These are phyloP conservation scores for Pyrus hybrid DNA, from an alignment of 331 rosid genomes.

Conservation along the genomic window DNA sequence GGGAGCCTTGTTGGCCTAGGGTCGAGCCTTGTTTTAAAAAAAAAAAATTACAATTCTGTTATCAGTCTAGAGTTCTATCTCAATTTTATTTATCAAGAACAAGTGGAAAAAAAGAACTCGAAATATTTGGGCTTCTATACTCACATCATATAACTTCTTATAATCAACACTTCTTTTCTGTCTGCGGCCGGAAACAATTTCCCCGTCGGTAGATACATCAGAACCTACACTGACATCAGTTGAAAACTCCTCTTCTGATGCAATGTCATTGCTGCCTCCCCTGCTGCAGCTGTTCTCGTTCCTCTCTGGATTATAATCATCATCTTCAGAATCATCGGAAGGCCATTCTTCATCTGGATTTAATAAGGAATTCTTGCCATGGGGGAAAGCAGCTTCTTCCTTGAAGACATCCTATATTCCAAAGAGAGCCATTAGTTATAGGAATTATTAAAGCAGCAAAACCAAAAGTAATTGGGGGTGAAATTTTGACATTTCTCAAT, in stretches of 20 bases:
- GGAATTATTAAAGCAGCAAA: background rate
- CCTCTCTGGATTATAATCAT: constrained; percentile 77
- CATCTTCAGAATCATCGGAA: constrained; percentile 89
- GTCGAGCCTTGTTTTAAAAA: too few species aligned
- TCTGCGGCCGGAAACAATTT: constrained; percentile 55
- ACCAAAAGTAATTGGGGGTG: background rate
- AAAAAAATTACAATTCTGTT: too few species aligned
- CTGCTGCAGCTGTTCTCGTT: constrained; percentile 38
- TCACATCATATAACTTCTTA: constrained; percentile 67
- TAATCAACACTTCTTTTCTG: constrained; percentile 81
- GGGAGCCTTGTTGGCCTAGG: too few species aligned
- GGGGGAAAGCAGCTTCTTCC: constrained; percentile 79
- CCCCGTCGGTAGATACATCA: constrained; percentile 54
- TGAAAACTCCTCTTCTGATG: constrained; percentile 28
- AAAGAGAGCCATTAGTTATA: constrained; percentile 3
- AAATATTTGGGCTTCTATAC: constrained; percentile 22
- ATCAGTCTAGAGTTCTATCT: too few species aligned
- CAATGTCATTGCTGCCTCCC: constrained; percentile 41
- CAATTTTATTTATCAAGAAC: background rate
- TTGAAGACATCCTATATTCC: constrained; percentile 72
- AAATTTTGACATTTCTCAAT: background rate
- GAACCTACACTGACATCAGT: constrained; percentile 41
- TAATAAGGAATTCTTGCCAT: constrained; percentile 34
- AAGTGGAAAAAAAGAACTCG: background rate
- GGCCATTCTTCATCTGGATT: constrained; percentile 89